Conservation (phyloP, 805 yeast genomes). For the Saccharomycopsis guyanensis region DNA sequence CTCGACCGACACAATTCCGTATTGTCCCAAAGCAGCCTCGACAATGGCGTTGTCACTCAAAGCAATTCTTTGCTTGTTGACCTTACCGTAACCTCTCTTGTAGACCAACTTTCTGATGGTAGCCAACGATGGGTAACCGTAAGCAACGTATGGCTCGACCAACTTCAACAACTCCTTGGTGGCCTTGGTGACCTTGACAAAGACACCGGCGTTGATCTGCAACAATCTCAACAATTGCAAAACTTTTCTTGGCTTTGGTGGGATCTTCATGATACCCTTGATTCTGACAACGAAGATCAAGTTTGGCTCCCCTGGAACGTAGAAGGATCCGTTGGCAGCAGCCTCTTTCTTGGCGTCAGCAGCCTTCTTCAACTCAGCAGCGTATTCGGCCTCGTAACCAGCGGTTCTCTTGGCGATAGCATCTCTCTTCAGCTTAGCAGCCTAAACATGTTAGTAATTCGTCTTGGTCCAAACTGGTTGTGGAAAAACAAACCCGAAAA, state of each 20-base stretch:
- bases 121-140: conserved; percentile 93
- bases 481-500: too few species aligned
- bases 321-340: conserved; percentile 88
- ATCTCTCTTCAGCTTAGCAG: conserved; percentile 51
- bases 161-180: conserved; percentile 85
- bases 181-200: conserved; percentile 93
- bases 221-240: conserved; percentile 87
- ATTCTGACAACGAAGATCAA: conserved; percentile 95
- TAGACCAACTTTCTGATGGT: conserved; percentile 87
- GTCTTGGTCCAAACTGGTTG: too few species aligned
- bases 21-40: conserved; percentile 84
- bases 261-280: conserved; percentile 98
- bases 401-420: conserved; percentile 90
- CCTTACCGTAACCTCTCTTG: conserved; percentile 98
- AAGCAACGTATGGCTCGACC: conserved; percentile 94
- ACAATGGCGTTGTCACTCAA: conserved; percentile 81
- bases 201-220: conserved; percentile 92
- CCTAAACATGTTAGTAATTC: conserved; percentile 26
- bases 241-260: conserved; percentile 99
- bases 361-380: conserved; percentile 82
- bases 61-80: conserved; percentile 92
- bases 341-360: conserved; percentile 87
- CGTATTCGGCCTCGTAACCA: conserved; percentile 93
- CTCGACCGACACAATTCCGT: conserved; percentile 86
- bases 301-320: conserved; percentile 90